Conservation (phyloP, 2,329 filamentous ascomycete genomes). For the Penicillium sp. region DNA sequence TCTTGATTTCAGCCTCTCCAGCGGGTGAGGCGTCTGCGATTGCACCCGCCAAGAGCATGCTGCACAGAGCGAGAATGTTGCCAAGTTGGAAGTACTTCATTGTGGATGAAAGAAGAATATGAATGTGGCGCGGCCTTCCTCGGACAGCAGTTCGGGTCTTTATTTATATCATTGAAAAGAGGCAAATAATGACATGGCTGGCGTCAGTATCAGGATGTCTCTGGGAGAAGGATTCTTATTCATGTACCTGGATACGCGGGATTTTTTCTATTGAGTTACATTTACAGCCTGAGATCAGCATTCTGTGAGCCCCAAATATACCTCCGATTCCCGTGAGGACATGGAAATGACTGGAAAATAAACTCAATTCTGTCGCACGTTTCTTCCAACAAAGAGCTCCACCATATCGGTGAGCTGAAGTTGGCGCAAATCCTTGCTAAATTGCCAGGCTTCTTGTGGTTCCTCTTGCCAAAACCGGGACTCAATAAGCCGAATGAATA, state of each 20-base stretch:
- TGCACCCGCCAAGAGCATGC: not conserved
- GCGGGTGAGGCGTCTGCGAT: not conserved
- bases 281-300: not conserved
- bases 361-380: not conserved
- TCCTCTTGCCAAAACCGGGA: not conserved
- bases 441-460: too few species aligned
- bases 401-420: not conserved
- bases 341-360: not conserved
- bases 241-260: not conserved
- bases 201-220: not conserved
- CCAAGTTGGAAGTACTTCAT: conserved; percentile 7
- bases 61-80: not conserved
- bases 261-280: not conserved
- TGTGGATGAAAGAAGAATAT: not conserved
- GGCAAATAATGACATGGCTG: not conserved
- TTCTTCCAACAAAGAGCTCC: not conserved
- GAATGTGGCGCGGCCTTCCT: not conserved
- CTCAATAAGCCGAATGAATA: conserved; percentile 1
- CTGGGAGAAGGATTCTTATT: not conserved
- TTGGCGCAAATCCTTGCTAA: not conserved
- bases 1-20: not conserved
- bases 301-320: not conserved
- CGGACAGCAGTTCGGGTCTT: not conserved
- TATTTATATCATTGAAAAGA: not conserved
- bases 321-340: not conserved